A percentile compares a stretch with the other conserved stretches of the same genome.
Conservation (phyloP, 768 basidiomycete genomes). For the Amanita pallidorosea region DNA sequence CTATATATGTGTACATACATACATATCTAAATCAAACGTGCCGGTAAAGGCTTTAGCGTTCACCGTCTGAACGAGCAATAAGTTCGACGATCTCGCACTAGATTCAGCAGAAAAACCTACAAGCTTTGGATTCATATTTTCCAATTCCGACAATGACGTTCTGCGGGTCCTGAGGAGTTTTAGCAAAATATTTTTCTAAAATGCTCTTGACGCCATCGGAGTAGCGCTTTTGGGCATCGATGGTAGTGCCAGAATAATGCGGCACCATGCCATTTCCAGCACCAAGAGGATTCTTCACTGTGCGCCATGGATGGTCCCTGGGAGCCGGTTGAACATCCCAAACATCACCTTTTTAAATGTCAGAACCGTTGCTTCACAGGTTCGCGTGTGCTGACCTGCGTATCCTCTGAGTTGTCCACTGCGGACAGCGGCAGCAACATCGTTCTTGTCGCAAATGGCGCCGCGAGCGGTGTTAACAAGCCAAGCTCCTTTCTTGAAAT, state of each 20-base stretch:
- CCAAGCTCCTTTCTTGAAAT: conserved; percentile 90
- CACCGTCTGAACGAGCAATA: conserved; percentile 29
- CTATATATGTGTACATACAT: background rate
- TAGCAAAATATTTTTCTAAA: conserved; percentile 55
- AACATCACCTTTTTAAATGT: conserved; percentile 44
- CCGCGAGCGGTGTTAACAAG: conserved; percentile 91
- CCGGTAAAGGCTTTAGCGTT: conserved; percentile 25
- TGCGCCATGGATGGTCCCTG: conserved; percentile 78
- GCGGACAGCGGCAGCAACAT: conserved; percentile 64
- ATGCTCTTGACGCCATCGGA: conserved; percentile 63
- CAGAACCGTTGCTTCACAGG: conserved; percentile 16
- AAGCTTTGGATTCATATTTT: conserved; percentile 36
- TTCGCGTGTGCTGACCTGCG: conserved; percentile 17
- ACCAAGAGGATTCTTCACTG: conserved; percentile 67
- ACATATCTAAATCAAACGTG: background rate
- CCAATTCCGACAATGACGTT: conserved; percentile 71
- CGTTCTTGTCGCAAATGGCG: conserved; percentile 81
- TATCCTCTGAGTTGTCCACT: conserved; percentile 66
- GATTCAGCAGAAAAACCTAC: conserved; percentile 17
- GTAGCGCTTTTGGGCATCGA: conserved; percentile 85
- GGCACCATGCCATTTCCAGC: conserved; percentile 88
- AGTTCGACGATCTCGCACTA: background rate
- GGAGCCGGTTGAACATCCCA: conserved; percentile 88
- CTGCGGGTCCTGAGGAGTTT: conserved; percentile 58
- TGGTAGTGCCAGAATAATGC: conserved; percentile 81